Conservation (phyloP, 495 filamentous ascomycete species). For the Aspergillus steynii region DNA sequence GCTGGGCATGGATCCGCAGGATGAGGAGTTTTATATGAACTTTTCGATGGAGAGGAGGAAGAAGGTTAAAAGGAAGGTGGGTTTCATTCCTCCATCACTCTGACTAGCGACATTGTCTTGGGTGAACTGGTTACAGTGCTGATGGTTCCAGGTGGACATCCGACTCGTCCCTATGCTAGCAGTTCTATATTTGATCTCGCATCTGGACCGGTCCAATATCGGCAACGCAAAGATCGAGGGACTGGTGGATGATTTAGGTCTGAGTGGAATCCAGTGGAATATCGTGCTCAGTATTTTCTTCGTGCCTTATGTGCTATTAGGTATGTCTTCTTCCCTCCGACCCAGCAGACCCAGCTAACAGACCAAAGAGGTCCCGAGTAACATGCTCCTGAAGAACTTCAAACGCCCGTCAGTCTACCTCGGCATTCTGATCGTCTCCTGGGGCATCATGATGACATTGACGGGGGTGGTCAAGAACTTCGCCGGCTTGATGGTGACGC, state of each 20-base stretch:
- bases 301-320: conserved; percentile 67
- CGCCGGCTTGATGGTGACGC: conserved; percentile 56
- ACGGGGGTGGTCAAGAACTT: conserved; percentile 53
- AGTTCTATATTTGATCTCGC: conserved; percentile 48
- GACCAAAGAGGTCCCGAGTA: conserved; percentile 53
- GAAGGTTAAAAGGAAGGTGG: conserved; percentile 21
- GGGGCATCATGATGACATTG: conserved; percentile 51
- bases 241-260: conserved; percentile 56
- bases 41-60: conserved; percentile 22
- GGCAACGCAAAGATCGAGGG: conserved; percentile 78
- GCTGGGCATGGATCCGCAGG: conserved; percentile 22
- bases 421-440: conserved; percentile 58
- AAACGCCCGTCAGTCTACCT: conserved; percentile 36
- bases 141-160: conserved; percentile 23
- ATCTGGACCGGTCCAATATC: conserved; percentile 63
- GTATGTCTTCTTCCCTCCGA: conserved; percentile 41
- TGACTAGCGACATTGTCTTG: too few species aligned
- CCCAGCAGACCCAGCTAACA: conserved; percentile 23
- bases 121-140: neutral
- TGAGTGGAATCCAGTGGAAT: conserved; percentile 62
- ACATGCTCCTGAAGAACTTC: conserved; percentile 51
- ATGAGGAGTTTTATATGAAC: conserved; percentile 26
- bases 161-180: conserved; percentile 35
- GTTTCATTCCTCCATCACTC: neutral
- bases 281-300: conserved; percentile 66